These are phyloP conservation scores for Podospora anserina DNA, from an alignment of 495 filamentous ascomycete genomes.

Conservation along the genomic window DNA sequence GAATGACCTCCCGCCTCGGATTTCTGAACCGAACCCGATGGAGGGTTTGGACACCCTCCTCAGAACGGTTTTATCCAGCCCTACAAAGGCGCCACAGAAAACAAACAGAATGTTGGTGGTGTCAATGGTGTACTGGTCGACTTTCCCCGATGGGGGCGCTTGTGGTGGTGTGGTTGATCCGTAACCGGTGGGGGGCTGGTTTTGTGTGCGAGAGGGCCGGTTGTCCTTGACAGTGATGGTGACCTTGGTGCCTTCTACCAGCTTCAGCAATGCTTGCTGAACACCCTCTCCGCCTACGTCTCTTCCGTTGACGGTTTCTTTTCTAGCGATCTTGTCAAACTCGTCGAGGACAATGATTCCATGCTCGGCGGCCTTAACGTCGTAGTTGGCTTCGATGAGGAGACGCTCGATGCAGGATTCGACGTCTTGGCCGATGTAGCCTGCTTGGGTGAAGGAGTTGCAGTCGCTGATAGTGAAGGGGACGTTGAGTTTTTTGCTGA, in stretches of 20 bases:
- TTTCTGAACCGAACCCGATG: conserved; percentile 86
- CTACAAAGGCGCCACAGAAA: conserved; percentile 92
- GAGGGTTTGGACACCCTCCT: conserved; percentile 81
- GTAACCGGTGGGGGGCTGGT: conserved; percentile 39
- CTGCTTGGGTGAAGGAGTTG: conserved; percentile 93
- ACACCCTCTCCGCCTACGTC: conserved; percentile 93
- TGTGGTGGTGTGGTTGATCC: conserved; percentile 23
- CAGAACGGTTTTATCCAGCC: conserved; percentile 82
- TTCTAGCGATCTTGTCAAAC: conserved; percentile 85
- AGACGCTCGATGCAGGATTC: conserved; percentile 89
- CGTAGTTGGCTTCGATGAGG: conserved; percentile 85
- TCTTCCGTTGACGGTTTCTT: conserved; percentile 54
- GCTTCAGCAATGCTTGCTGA: conserved; percentile 91
- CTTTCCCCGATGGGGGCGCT: conserved; percentile 52
- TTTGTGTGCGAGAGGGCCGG: conserved; percentile 51
- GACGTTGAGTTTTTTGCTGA: conserved; percentile 68
- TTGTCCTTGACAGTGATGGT: conserved; percentile 85
- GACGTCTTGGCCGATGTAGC: conserved; percentile 95
- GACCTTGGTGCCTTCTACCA: conserved; percentile 92
- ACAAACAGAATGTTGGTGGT: conserved; percentile 97
- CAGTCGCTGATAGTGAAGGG: conserved; percentile 98
- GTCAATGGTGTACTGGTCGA: conserved; percentile 83
- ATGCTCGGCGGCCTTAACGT: conserved; percentile 77
- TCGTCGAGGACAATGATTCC: conserved; percentile 96
- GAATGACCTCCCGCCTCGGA: conserved; percentile 48